Conservation (phyloP, 768 basidiomycete genomes). For the Boletus coccyginus region DNA sequence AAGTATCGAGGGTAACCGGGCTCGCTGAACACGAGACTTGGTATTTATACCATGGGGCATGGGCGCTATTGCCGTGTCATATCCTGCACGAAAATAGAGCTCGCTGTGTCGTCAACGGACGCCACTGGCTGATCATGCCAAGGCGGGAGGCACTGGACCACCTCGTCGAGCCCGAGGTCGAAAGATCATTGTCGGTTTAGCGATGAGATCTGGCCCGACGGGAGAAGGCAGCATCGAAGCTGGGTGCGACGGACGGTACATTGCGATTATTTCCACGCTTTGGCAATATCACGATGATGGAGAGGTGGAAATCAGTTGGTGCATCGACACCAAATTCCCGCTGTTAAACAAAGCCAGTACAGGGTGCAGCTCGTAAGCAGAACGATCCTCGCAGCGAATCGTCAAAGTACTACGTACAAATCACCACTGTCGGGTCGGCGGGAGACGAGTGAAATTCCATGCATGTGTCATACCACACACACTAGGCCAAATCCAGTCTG, state of each 20-base stretch:
- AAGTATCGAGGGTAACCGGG: background rate
- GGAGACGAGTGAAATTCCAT: background rate
- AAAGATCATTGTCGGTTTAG: background rate
- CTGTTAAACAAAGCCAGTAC: background rate
- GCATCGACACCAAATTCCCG: background rate
- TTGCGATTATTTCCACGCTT: background rate
- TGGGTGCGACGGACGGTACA: background rate
- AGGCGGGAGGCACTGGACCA: background rate
- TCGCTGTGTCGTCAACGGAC: background rate
- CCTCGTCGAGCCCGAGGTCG: background rate
- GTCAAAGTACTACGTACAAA: constrained; percentile 3
- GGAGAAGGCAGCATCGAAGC: background rate
- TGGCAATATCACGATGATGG: background rate
- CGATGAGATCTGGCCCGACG: background rate
- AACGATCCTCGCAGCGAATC: constrained; percentile 10
- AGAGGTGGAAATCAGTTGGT: background rate
- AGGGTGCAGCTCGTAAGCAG: background rate
- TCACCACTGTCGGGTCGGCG: background rate
- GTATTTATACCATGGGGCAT: background rate
- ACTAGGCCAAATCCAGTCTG: background rate
- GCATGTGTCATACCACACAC: background rate
- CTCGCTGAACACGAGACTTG: background rate
- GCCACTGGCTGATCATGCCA: background rate
- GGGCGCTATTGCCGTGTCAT: background rate
- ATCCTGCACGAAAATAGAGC: background rate